Evolutionary conservation across 2,329 filamentous ascomycete genomes (phyloP).

Genomic region (Colletotrichum godetiae): DNA sequence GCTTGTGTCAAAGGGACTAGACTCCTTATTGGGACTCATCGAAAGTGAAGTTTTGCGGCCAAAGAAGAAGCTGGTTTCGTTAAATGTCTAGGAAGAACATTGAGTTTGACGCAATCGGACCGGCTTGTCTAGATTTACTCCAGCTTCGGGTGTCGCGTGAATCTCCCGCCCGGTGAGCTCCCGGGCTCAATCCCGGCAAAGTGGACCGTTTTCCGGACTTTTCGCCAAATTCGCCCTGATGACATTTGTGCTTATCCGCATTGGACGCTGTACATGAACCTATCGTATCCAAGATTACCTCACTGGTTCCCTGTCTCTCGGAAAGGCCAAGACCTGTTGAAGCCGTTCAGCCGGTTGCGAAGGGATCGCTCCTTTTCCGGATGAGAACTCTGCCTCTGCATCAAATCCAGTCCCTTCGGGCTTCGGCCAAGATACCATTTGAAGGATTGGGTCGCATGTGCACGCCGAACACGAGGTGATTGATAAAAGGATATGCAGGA

Average conservation of each 20-base stretch:
- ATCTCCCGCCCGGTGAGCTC: neutral
- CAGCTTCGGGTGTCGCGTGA: neutral
- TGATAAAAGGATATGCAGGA: neutral
- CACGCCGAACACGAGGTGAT: conserved; percentile 15
- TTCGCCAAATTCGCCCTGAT: neutral
- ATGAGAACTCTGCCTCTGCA: conserved; percentile 15
- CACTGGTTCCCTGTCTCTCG: neutral
- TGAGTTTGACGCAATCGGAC: neutral
- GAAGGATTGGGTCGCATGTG: neutral
- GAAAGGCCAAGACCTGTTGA: neutral
- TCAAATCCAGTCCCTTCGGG: neutral
- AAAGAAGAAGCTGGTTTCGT: neutral
- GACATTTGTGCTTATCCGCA: neutral
- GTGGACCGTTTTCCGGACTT: neutral
- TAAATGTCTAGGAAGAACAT: neutral
- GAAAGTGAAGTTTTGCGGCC: neutral
- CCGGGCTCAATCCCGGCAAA: neutral
- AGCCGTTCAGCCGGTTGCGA: neutral
- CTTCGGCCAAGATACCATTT: neutral
- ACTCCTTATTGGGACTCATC: too few species aligned
- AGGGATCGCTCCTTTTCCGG: neutral
- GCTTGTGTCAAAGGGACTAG: too few species aligned
- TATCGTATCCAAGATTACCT: neutral
- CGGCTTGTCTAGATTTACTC: neutral
- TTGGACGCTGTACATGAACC: neutral